Conservation (phyloP, 2,329 filamentous ascomycete species). For the Lecanicillium sp. region DNA sequence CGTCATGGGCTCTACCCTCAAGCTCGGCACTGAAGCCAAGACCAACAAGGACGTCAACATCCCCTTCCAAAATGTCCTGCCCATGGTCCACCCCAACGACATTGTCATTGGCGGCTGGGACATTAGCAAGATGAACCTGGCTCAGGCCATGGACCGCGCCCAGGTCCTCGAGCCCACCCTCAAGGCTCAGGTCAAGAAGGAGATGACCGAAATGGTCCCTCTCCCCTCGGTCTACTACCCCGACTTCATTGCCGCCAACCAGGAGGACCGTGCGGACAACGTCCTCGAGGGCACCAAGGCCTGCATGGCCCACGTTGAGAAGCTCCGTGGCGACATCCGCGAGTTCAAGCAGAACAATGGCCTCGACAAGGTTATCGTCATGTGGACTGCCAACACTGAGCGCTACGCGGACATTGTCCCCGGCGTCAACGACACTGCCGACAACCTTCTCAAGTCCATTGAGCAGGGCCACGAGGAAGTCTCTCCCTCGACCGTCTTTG, state of each 20-base stretch:
- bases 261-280: slow-evolving; percentile 94
- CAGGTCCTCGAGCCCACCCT: slow-evolving; percentile 91
- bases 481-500: slow-evolving; percentile 92
- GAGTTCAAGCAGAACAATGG: slow-evolving; percentile 81
- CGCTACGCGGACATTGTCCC: slow-evolving; percentile 82
- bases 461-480: slow-evolving; percentile 81
- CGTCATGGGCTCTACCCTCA: slow-evolving; percentile 94
- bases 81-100: slow-evolving; percentile 96
- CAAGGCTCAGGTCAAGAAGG: slow-evolving; percentile 83
- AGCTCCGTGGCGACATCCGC: slow-evolving; percentile 87
- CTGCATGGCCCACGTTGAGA: slow-evolving; percentile 78
- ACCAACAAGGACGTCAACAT: slow-evolving; percentile 90
- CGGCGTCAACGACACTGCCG: slow-evolving; percentile 93
- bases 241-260: slow-evolving; percentile 98
- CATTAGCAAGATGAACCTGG: slow-evolving; percentile 84
- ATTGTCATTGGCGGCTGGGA: slow-evolving; percentile 95
- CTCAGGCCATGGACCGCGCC: slow-evolving; percentile 90
- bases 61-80: slow-evolving; percentile 86
- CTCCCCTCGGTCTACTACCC: slow-evolving; percentile 97
- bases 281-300: slow-evolving; percentile 76
- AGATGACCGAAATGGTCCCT: slow-evolving; percentile 82
- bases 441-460: slow-evolving; percentile 85
- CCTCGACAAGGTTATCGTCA: slow-evolving; percentile 92
- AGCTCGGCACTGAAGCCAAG: slow-evolving; percentile 80
- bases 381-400: slow-evolving; percentile 99